phyloP scores from a whole-genome alignment of 805 yeast genomes.

The Lipomyces orientalis region DNA sequence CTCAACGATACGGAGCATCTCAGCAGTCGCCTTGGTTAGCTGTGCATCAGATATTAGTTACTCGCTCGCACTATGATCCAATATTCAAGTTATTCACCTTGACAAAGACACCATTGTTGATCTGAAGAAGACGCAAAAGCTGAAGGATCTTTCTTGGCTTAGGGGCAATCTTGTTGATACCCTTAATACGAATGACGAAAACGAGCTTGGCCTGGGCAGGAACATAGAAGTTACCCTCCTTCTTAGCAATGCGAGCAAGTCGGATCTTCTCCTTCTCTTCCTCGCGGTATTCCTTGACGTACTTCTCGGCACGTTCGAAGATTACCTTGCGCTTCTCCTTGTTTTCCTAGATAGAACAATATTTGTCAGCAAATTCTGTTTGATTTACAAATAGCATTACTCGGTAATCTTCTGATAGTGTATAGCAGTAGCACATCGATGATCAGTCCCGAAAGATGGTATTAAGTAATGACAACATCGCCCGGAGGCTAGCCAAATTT shows the following conservation, averaged over 20 bases:
- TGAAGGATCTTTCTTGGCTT: constrained; percentile 84
- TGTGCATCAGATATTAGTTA: background rate
- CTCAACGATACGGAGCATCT: constrained; percentile 77
- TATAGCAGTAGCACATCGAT: constrained; percentile 14
- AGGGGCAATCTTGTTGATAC: constrained; percentile 79
- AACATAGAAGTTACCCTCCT: constrained; percentile 89
- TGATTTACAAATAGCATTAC: background rate
- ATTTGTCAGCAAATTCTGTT: constrained; percentile 10
- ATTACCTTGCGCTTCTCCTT: constrained; percentile 62
- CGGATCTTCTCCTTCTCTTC: constrained; percentile 78
- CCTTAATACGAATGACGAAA: constrained; percentile 77
- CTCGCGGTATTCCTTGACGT: constrained; percentile 86
- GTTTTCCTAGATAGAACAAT: constrained; percentile 46
- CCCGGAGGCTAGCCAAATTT: constrained; percentile 41
- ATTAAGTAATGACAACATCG: constrained; percentile 73
- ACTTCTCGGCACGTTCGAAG: constrained; percentile 92
- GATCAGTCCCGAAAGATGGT: constrained; percentile 90
- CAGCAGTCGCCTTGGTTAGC: constrained; percentile 79
- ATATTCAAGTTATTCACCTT: constrained; percentile 41
- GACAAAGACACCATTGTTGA: constrained; percentile 80
- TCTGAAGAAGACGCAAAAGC: constrained; percentile 76
- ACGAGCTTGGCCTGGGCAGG: constrained; percentile 73
- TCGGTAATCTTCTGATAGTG: background rate
- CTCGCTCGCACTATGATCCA: background rate
- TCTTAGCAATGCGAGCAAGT: constrained; percentile 93